Evolutionary conservation across 805 yeast species (phyloP), one percentile per base, ranked within the genome.

Genomic region (Teunomyces kruisii): DNA sequence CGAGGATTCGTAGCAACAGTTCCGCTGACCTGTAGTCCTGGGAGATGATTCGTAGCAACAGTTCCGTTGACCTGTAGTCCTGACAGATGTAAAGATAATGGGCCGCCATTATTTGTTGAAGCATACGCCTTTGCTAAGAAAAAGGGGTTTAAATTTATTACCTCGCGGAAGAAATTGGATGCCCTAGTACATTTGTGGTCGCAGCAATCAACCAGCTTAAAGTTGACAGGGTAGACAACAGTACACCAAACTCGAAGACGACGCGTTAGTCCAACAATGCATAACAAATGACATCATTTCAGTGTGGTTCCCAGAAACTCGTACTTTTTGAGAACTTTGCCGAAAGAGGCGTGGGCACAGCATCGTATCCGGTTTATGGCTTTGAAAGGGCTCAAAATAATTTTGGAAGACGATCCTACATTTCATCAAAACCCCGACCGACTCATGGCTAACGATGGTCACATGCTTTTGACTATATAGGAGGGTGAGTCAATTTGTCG

Each of bases 301-400:
- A 59, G 63, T 3, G 67, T 62, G 17, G 65, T 62, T 29, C 65
- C 65, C 12, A 58, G 64, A 3, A 61, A 62, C 44, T 59, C 65
- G n/a, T 62, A 62, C 47, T 62, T 61, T 36, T 39, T 62, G 37
- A 48, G 65, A 33, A 53, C 57, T 7, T 48, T 59, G 9, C 46
- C 50, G 12, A 59, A 56, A 13, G 12, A 26, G 9, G 9, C 4
- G 3, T 26, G 28, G 28, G 28, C 28, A 8, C 28, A 26, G 28
- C 28, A 26, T 9, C 28, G 9, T 10, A 26, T 26, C 28, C 28
- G 28, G 12, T 26, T 26, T 9, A 26, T 26, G 28, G 28, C 9
- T 3, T 9, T 5, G 12, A 26, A 10, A 26, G 28, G 28, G 12
- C 28, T 26, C 28, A 8, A 10, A 3, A 26, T 26, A 5, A 5